Base-by-base conservation (phyloP, 2,329 filamentous ascomycete species). In the Sclerotinia spermophila region DNA sequence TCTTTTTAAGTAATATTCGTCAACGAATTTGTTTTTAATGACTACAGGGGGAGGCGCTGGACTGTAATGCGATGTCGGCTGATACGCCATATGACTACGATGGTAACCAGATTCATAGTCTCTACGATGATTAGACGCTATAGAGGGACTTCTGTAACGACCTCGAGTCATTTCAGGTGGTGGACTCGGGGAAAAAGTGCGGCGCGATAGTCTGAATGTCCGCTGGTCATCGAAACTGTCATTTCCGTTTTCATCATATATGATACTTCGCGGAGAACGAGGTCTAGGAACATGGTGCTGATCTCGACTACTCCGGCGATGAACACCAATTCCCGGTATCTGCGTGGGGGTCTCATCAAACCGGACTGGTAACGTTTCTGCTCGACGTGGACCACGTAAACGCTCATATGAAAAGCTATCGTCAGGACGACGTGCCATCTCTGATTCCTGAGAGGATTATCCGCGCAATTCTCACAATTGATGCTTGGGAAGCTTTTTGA, bases 271-370 rank as follows among this genome's bases (percentile, higher is more conserved):
- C n/a, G 48, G n/a, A 27, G 27, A 21, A 42, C n/a, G 11, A 30
- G 8, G 21, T 30, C 13, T 48, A 30, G 35, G 48, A 40, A 15
- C 35, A 56, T 42, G n/a, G 38, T 27, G 38, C n/a, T 53, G n/a
- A 30, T 56, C 48, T 30, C 33, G n/a, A 55, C n/a, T 19, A 17
- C 27, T 48, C 4, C 48, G 11, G 13, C 27, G 51, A 35, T 30
- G 35, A 67, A 30, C 17, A 10, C 64, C 64, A 42, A 67, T 33
- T 11, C 42, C n/a, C 30, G 64, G 64, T 51, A 67, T 67, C 30
- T 33, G 33, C 24, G 48, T 42, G 48, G 27, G 33, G 48, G 10
- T 56, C 53, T 67, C 45, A 33, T 67, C 35, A 56, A 67, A 67
- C n/a, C 64, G 64, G 4, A 67, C 64, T 1, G 64, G 48, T 15